Evolutionary conservation across 495 filamentous ascomycete species (phyloP), one percentile per base, ranked within the genome.

Genomic region (Hamigera avellanea): DNA sequence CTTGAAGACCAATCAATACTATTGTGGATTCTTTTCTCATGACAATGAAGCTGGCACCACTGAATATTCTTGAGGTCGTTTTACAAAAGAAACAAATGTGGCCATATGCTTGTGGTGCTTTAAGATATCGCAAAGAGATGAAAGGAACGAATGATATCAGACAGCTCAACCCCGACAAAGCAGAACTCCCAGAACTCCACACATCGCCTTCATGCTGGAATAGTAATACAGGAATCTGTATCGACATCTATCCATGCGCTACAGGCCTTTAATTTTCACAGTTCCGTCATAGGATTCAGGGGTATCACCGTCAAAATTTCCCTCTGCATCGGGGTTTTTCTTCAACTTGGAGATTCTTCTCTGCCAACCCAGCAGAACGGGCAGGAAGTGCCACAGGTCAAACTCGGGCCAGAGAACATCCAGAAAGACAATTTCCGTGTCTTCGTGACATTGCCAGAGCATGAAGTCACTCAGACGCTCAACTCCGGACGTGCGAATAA

Each of bases 391-490:
- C 88, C 87, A 93, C 8, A 98, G 66, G 50, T 93, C 87, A 45
- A 98, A 95, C 45, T 96, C 86, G 3, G 91, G 91, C 91, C 91
- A 98, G 29, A 96, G 61, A 38, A 85, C 89, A 39, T 95, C 75
- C 27, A 95, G 54, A 59, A 96, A 98, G 26, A 85, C 83, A 37
- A 96, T 80, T 36, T 94, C 80, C 0, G 91, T 96, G 29, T 89
- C 67, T 48, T 93, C 70, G 46, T 96, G 87, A 48, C 83, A 88
- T 58, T 98, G 91, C 91, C 91, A 98, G 35, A 98, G 76, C 87
- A 98, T 87, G 50, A 96, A 98, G 50, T 98, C 91, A 48, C 85
- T 93, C 39, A 98, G 59, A 14, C 91, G 71, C 49, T 87, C 81
- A 8, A 98, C 91, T 18, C 86, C 91, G 34, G 84, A 93, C 0